phyloP scores from a whole-genome alignment of 2,329 filamentous ascomycete genomes.

The Colletotrichum cereale region DNA sequence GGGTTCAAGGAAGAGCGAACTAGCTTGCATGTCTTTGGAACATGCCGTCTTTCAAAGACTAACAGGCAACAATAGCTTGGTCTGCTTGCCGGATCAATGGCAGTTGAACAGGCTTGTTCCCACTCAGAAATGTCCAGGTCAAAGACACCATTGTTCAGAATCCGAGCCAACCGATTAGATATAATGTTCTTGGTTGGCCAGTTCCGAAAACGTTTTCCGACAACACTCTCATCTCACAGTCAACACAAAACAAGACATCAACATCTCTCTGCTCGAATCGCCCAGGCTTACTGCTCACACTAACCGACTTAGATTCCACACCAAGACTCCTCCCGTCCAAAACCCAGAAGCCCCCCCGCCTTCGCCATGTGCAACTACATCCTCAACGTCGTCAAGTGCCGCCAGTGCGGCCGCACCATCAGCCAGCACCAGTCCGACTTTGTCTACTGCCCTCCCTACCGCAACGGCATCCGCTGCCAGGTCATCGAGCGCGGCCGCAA shows the following conservation, averaged over 20 bases:
- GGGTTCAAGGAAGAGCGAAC: background rate
- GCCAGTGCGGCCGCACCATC: conserved; percentile 24
- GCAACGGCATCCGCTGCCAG: conserved; percentile 18
- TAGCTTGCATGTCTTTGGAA: background rate
- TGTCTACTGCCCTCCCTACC: conserved; percentile 34
- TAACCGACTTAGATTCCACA: background rate
- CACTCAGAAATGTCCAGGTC: background rate
- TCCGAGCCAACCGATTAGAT: background rate
- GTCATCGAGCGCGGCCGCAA: conserved; percentile 22
- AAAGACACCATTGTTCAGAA: background rate
- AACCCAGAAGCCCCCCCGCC: background rate
- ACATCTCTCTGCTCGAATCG: background rate
- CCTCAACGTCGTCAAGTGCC: conserved; percentile 34
- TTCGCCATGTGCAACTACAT: conserved; percentile 36
- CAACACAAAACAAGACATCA: background rate
- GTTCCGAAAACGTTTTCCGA: background rate
- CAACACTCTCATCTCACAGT: background rate
- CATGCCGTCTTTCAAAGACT: background rate
- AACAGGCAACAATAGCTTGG: background rate
- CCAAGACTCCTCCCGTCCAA: too few relatives aligned
- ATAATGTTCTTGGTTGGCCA: background rate
- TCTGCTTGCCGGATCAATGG: too few relatives aligned
- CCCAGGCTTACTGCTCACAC: background rate
- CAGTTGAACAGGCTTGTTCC: background rate
- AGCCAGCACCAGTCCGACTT: conserved; percentile 4